Conservation (phyloP, 2,329 filamentous ascomycete species). For the Pleurostoma richardsiae region DNA sequence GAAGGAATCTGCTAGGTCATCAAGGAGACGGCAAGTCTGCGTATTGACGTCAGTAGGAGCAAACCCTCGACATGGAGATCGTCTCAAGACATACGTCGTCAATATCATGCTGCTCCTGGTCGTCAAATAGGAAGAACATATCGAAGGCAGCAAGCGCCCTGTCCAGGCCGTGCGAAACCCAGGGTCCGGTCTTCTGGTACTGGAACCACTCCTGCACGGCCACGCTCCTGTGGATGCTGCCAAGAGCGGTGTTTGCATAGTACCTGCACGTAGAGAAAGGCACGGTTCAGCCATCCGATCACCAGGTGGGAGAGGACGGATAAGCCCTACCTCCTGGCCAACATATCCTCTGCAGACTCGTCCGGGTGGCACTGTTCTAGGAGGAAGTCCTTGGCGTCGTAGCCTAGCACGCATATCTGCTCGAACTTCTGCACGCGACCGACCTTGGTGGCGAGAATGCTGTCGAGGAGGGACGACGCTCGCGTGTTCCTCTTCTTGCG, state of each 20-base stretch:
- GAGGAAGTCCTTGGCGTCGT: conserved; percentile 85
- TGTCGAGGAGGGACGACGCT: conserved; percentile 54
- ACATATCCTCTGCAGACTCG: conserved; percentile 62
- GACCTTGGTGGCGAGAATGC: conserved; percentile 65
- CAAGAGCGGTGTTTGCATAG: conserved; percentile 69
- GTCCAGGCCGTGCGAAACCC: conserved; percentile 48
- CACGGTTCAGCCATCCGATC: conserved; percentile 12
- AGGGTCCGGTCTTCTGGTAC: conserved; percentile 30
- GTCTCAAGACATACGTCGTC: conserved; percentile 51
- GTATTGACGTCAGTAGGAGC: conserved; percentile 1
- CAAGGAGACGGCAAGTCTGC: conserved; percentile 60
- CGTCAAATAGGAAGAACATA: conserved; percentile 76
- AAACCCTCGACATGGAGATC: background rate
- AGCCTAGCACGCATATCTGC: conserved; percentile 66
- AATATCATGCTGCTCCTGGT: conserved; percentile 59
- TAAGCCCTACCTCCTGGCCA: conserved; percentile 61
- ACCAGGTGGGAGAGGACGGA: background rate
- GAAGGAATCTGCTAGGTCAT: conserved; percentile 57
- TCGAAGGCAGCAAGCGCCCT: conserved; percentile 78
- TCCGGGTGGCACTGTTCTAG: conserved; percentile 57
- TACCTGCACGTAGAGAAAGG: conserved; percentile 47
- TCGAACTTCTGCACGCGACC: conserved; percentile 66
- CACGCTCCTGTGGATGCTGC: conserved; percentile 73
- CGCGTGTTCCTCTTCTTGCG: conserved; percentile 47
- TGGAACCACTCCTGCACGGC: conserved; percentile 74